Evolutionary conservation across 345 rosid genomes (phyloP).

Genomic region (Jatropha curcas): DNA sequence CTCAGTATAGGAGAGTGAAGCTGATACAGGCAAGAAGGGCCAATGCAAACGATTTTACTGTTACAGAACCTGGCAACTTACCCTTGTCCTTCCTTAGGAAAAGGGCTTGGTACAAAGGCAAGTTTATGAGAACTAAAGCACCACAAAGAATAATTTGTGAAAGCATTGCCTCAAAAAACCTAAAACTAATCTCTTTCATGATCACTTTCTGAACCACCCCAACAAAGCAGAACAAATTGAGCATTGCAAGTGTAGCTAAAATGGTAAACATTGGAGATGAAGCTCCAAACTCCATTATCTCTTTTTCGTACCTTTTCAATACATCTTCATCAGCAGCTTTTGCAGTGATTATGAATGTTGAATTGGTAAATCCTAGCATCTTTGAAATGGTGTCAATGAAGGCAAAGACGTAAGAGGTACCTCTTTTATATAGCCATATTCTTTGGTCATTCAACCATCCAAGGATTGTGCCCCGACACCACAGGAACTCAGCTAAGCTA

Average conservation of each 20-base stretch:
- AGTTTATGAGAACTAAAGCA: constrained; percentile 33
- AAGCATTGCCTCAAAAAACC: constrained; percentile 27
- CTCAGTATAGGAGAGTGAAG: constrained; percentile 25
- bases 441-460: constrained; percentile 85
- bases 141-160: constrained; percentile 41
- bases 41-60: constrained; percentile 42
- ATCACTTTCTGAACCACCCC: constrained; percentile 25
- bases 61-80: constrained; percentile 18
- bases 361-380: constrained; percentile 43
- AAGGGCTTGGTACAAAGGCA: constrained; percentile 63
- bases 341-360: constrained; percentile 55
- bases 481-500: constrained; percentile 53
- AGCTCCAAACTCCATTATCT: constrained; percentile 73
- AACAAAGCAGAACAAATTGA: constrained; percentile 49
- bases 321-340: constrained; percentile 67
- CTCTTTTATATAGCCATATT: constrained; percentile 73
- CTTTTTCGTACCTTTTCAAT: constrained; percentile 43
- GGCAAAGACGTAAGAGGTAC: constrained; percentile 65
- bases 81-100: constrained; percentile 63
- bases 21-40: constrained; percentile 45
- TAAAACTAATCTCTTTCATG: background rate
- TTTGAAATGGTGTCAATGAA: constrained; percentile 45
- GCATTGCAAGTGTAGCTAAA: constrained; percentile 58
- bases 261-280: constrained; percentile 58
- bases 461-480: constrained; percentile 54